A percentile compares a stretch with the other conserved stretches of the same genome.
Conservation (phyloP, 1,284 basidiomycete species). For the Apiotrichum gracile region DNA sequence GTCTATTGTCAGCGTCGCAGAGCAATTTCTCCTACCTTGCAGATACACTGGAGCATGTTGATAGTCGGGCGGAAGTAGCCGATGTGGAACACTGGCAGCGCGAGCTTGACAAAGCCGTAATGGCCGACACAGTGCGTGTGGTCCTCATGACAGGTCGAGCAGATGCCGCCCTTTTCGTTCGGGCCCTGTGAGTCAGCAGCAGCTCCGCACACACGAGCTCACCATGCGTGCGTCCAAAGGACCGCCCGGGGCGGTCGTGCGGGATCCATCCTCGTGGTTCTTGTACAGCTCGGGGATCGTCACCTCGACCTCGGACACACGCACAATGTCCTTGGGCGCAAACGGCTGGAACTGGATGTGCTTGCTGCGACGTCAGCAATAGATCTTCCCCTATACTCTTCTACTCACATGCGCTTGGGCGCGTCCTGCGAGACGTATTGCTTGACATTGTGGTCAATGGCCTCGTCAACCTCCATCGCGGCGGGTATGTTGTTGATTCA, state of each 20-base stretch:
- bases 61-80: slow-evolving; percentile 97
- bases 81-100: slow-evolving; percentile 94
- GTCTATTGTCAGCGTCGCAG: slow-evolving; percentile 53
- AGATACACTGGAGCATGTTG: slow-evolving; percentile 87
- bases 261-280: slow-evolving; percentile 48
- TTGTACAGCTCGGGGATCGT: slow-evolving; percentile 84
- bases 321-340: slow-evolving; percentile 87
- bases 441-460: slow-evolving; percentile 53
- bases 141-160: slow-evolving; percentile 89
- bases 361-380: slow-evolving; percentile 56
- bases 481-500: background rate
- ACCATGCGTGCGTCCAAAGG: slow-evolving; percentile 85
- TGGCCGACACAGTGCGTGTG: slow-evolving; percentile 96
- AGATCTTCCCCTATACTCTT: background rate
- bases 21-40: slow-evolving; percentile 60
- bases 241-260: slow-evolving; percentile 78
- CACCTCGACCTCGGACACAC: slow-evolving; percentile 88
- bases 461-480: slow-evolving; percentile 18
- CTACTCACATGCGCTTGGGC: slow-evolving; percentile 83
- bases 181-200: slow-evolving; percentile 62
- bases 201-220: slow-evolving; percentile 13
- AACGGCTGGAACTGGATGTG: slow-evolving; percentile 89
- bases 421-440: slow-evolving; percentile 78
- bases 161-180: slow-evolving; percentile 85
- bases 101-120: slow-evolving; percentile 94